phyloP scores from a whole-genome alignment of 441 rosid species.

The Daphne laureola region DNA sequence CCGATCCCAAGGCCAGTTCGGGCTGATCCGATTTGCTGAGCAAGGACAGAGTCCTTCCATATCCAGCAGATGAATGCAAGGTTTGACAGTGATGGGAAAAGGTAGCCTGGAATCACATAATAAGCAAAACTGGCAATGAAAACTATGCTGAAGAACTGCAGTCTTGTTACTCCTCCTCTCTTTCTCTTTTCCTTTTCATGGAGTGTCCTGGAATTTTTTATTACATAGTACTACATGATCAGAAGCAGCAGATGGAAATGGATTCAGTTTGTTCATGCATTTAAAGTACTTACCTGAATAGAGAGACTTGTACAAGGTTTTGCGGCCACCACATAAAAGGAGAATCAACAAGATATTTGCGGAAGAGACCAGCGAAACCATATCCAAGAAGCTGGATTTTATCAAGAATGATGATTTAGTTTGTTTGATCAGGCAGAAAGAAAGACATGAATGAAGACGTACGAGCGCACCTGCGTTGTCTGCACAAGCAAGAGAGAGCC shows the following conservation, averaged over 20 bases:
- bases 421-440: neutral
- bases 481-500: slow-evolving; percentile 66
- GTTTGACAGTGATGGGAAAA: slow-evolving; percentile 56
- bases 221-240: neutral
- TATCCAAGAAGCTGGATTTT: slow-evolving; percentile 64
- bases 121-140: slow-evolving; percentile 61
- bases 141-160: slow-evolving; percentile 59
- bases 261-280: neutral
- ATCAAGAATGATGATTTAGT: neutral
- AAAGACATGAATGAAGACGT: neutral
- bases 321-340: slow-evolving; percentile 94
- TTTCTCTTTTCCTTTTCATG: slow-evolving; percentile 57
- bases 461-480: slow-evolving; percentile 54
- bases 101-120: slow-evolving; percentile 59
- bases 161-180: slow-evolving; percentile 46
- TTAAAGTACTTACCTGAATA: slow-evolving; percentile 38
- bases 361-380: slow-evolving; percentile 85
- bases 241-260: neutral
- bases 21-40: slow-evolving; percentile 66
- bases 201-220: slow-evolving; percentile 51
- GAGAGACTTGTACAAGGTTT: slow-evolving; percentile 68
- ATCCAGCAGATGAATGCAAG: slow-evolving; percentile 71
- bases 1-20: slow-evolving; percentile 61
- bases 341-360: slow-evolving; percentile 66
- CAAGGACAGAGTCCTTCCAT: slow-evolving; percentile 53